Conservation (phyloP, 2,329 filamentous ascomycete genomes). For the Leptographium galeiforme region DNA sequence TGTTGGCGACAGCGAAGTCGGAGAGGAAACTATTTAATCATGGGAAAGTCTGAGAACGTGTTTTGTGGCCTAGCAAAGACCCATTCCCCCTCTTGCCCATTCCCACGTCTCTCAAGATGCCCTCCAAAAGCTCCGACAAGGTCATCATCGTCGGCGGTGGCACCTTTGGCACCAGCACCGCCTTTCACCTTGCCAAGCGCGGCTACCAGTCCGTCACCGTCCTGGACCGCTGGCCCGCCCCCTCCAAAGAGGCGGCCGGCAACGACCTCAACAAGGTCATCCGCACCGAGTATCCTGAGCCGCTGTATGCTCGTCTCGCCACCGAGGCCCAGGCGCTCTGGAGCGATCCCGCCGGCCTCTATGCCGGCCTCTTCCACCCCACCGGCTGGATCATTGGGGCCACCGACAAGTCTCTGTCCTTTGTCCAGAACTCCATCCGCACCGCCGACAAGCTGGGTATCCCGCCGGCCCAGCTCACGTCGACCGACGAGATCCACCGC, state of each 20-base stretch:
- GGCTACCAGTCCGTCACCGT: constrained; percentile 34
- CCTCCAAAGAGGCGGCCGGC: constrained; percentile 31
- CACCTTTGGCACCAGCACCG: constrained; percentile 36
- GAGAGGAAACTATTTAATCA: too few relatives aligned
- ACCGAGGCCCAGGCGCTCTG: background rate
- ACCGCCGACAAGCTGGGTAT: constrained; percentile 2
- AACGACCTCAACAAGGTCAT: constrained; percentile 51
- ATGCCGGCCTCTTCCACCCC: constrained; percentile 5
- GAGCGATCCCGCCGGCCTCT: background rate
- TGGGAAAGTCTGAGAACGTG: too few relatives aligned
- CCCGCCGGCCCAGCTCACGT: background rate
- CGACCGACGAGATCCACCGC: background rate
- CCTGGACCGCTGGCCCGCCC: constrained; percentile 30
- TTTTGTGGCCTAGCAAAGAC: too few relatives aligned
- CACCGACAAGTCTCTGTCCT: background rate
- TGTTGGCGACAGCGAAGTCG: too few relatives aligned
- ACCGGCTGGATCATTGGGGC: constrained; percentile 5
- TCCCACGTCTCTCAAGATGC: background rate
- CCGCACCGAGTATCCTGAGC: constrained; percentile 43
- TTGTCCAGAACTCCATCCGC: background rate
- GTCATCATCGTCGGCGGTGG: constrained; percentile 29
- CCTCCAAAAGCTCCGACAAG: constrained; percentile 7
- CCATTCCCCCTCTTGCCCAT: too few relatives aligned
- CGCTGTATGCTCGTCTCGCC: constrained; percentile 39
- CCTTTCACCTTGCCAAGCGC: constrained; percentile 27